Percentiles rank a stretch among this genome's conserved stretches.
phyloP scores from a whole-genome alignment of 192 early-diverging fungal genomes.

The Coemansia sp. region DNA sequence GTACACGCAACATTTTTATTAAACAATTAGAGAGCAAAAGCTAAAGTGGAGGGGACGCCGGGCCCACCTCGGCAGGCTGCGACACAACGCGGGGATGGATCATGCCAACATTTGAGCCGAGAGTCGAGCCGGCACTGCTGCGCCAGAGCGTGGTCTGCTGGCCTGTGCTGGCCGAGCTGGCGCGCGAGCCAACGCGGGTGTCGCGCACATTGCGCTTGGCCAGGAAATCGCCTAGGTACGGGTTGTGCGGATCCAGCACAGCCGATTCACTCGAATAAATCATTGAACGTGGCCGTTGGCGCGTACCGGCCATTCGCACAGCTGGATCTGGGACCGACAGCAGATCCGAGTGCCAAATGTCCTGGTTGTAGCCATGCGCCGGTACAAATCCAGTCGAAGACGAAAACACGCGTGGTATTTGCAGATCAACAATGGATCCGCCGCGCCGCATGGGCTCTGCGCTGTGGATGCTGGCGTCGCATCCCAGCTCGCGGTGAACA shows the following conservation, averaged over 20 bases:
- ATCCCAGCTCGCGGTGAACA: conserved; percentile 6
- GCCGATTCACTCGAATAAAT: conserved; percentile 12
- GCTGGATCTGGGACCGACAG: conserved; percentile 38
- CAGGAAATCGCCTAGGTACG: conserved; percentile 45
- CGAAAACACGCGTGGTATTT: conserved; percentile 19
- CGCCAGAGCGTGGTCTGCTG: conserved; percentile 23
- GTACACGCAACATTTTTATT: not conserved
- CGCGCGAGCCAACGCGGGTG: conserved; percentile 20
- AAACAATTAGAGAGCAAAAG: not conserved
- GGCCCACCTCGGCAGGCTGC: conserved; percentile 12
- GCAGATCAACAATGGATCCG: conserved; percentile 13
- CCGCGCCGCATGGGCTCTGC: conserved; percentile 2
- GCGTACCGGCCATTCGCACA: conserved; percentile 4
- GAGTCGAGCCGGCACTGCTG: conserved; percentile 9
- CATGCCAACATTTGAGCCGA: not conserved
- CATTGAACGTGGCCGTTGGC: conserved; percentile 41
- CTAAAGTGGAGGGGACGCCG: not conserved
- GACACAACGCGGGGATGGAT: conserved; percentile 18
- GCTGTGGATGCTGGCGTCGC: conserved; percentile 7
- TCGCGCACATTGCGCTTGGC: conserved; percentile 20
- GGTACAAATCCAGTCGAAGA: conserved; percentile 21
- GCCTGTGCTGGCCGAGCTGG: conserved; percentile 10
- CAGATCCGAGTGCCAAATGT: conserved; percentile 44
- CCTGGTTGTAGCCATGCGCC: conserved; percentile 15
- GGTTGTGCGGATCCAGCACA: conserved; percentile 40